A percentile compares a stretch with the other conserved stretches of the same genome.
Evolutionary conservation across 768 basidiomycete genomes (phyloP).

Genomic region (Amanita thiersii): DNA sequence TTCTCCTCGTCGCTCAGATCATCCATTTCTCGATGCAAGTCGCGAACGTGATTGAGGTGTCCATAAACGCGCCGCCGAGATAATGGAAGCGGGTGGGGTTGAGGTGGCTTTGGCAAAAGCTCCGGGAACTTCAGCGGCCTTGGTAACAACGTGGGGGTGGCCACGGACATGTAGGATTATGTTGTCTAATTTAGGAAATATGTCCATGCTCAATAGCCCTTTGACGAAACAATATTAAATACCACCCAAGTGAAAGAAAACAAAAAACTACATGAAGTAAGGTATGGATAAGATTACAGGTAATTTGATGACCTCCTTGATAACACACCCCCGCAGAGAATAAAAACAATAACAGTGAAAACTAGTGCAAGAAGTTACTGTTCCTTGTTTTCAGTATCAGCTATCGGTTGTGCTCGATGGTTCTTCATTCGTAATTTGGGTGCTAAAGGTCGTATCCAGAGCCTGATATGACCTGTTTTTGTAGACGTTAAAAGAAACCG

Average conservation of each 20-base stretch:
- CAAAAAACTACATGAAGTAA: too few species aligned
- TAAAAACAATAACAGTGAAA: too few species aligned
- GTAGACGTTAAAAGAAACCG: slow-evolving; percentile 73
- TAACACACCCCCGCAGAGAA: too few species aligned
- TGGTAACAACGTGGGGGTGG: slow-evolving; percentile 69
- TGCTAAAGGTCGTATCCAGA: slow-evolving; percentile 77
- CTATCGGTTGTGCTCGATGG: slow-evolving; percentile 10
- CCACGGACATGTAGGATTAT: slow-evolving; percentile 45
- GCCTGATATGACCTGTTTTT: slow-evolving; percentile 67
- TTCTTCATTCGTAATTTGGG: slow-evolving; percentile 27
- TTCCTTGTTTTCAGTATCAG: slow-evolving; percentile 7
- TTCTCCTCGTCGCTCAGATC: slow-evolving; percentile 81
- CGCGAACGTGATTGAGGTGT: slow-evolving; percentile 53
- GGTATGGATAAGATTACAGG: too few species aligned
- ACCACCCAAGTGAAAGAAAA: too few species aligned
- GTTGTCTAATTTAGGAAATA: too few species aligned
- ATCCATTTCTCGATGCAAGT: slow-evolving; percentile 70
- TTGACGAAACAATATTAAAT: too few species aligned
- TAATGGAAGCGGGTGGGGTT: slow-evolving; percentile 56
- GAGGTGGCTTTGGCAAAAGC: slow-evolving; percentile 58
- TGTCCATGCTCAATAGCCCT: too few species aligned
- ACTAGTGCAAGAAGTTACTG: background rate
- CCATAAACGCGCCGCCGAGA: slow-evolving; percentile 43
- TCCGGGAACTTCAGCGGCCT: slow-evolving; percentile 53
- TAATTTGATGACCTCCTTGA: too few species aligned